A percentile compares a stretch with the other conserved stretches of the same genome.
phyloP scores from a whole-genome alignment of 75 land plant genomes.

The Cunninghamia lanceolata region DNA sequence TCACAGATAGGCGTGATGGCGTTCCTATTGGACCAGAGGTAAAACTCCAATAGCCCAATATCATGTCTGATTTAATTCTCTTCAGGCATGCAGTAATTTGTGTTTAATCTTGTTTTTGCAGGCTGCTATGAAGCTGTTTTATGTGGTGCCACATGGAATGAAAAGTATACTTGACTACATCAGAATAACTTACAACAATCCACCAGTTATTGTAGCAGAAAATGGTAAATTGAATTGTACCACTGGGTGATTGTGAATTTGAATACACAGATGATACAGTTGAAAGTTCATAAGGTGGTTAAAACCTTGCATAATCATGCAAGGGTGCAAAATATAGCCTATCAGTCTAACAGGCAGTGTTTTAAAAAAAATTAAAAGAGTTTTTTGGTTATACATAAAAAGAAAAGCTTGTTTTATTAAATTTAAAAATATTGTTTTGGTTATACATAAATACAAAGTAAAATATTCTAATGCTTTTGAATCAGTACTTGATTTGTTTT shows the following conservation, averaged over 20 bases:
- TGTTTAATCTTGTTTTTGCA: not conserved
- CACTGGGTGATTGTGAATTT: not conserved
- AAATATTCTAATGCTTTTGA: not conserved
- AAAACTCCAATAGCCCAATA: not conserved
- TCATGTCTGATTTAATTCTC: not conserved
- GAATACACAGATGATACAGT: not conserved
- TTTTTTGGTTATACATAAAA: too few relatives aligned
- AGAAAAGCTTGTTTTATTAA: too few relatives aligned
- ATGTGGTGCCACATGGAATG: conserved; percentile 20
- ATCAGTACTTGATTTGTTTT: not conserved
- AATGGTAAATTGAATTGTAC: conserved; percentile 4
- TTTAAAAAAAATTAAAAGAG: too few relatives aligned
- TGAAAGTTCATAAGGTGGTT: not conserved
- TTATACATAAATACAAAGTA: too few relatives aligned
- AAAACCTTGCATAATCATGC: too few relatives aligned
- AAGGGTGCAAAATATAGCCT: not conserved
- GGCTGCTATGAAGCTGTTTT: conserved; percentile 10
- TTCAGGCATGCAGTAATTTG: not conserved
- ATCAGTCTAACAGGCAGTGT: too few relatives aligned
- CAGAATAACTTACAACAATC: conserved; percentile 9
- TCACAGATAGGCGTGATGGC: not conserved
- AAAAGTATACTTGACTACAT: conserved; percentile 15
- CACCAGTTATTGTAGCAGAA: conserved; percentile 15
- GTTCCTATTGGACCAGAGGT: conserved; percentile 1
- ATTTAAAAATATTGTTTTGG: too few relatives aligned